Percentiles rank a stretch among this genome's conserved stretches.
These are phyloP conservation scores for Backusella westeae DNA, from an alignment of 192 early-diverging fungal species.

Conservation along the genomic window DNA sequence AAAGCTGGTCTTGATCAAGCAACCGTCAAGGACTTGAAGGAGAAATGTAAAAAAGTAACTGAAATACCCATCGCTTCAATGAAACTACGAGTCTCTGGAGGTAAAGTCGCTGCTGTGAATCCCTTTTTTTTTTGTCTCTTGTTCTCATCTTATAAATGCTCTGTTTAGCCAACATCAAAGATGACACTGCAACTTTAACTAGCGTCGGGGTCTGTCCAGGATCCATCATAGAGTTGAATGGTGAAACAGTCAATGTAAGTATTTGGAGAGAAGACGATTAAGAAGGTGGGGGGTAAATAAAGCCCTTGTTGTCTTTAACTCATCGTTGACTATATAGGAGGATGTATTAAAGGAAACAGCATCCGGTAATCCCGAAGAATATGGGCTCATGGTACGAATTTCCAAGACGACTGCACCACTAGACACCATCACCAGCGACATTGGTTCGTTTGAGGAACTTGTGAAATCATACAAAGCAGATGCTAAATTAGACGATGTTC, in stretches of 20 bases:
- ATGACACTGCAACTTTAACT: constrained; percentile 60
- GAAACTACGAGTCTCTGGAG: constrained; percentile 71
- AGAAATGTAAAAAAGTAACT: constrained; percentile 68
- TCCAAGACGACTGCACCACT: constrained; percentile 38
- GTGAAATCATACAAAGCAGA: constrained; percentile 34
- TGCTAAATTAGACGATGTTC: constrained; percentile 24
- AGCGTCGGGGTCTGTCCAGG: constrained; percentile 71
- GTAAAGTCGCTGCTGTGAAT: constrained; percentile 32
- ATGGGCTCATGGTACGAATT: constrained; percentile 48
- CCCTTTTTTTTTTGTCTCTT: too few species aligned
- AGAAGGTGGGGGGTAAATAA: too few species aligned
- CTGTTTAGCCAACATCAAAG: constrained; percentile 65
- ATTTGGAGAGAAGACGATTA: too few species aligned
- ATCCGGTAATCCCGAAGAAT: constrained; percentile 52
- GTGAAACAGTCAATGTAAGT: constrained; percentile 58
- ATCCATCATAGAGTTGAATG: constrained; percentile 75
- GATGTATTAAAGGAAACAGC: constrained; percentile 27
- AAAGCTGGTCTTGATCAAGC: constrained; percentile 40
- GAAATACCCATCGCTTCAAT: constrained; percentile 76
- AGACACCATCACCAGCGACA: background rate
- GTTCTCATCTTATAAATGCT: too few species aligned
- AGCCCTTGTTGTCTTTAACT: background rate
- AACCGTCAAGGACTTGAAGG: constrained; percentile 72
- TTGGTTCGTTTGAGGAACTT: constrained; percentile 26
- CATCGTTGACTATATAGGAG: background rate